phyloP scores from a whole-genome alignment of 2,329 filamentous ascomycete genomes.

The Penicillium olsonii region DNA sequence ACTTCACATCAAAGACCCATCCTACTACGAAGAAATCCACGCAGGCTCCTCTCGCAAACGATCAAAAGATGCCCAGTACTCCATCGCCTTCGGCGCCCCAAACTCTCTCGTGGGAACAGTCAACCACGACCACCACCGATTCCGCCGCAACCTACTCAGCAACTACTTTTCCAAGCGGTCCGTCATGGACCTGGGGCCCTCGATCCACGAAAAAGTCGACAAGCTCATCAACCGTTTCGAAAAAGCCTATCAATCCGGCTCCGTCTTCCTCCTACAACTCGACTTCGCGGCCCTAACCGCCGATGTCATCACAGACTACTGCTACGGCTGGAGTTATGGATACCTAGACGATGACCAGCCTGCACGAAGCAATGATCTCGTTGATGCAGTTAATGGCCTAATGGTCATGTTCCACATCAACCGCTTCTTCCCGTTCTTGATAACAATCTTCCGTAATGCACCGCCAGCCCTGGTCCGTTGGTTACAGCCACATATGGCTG shows the following conservation, averaged over 20 bases:
- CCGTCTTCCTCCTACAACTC: slow-evolving; percentile 25
- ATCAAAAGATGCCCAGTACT: slow-evolving; percentile 22
- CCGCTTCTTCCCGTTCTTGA: slow-evolving; percentile 32
- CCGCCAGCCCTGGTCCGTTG: slow-evolving; percentile 24
- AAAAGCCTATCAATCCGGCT: slow-evolving; percentile 12
- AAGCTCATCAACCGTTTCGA: slow-evolving; percentile 30
- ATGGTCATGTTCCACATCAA: slow-evolving; percentile 27
- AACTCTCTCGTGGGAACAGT: slow-evolving; percentile 34
- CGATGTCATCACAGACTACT: slow-evolving; percentile 43
- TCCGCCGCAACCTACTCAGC: slow-evolving; percentile 43
- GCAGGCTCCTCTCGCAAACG: slow-evolving; percentile 18
- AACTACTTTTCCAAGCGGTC: slow-evolving; percentile 49
- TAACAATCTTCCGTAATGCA: slow-evolving; percentile 25
- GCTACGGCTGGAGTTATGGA: slow-evolving; percentile 36
- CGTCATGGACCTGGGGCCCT: slow-evolving; percentile 38
- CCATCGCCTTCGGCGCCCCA: slow-evolving; percentile 20
- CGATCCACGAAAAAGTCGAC: slow-evolving; percentile 39
- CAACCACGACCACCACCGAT: slow-evolving; percentile 44
- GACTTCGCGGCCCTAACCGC: slow-evolving; percentile 34
- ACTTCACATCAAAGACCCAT: slow-evolving; percentile 39
- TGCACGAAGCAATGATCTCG: slow-evolving; percentile 26
- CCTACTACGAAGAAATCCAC: slow-evolving; percentile 39
- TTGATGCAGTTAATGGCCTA: slow-evolving; percentile 26
- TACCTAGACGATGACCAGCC: slow-evolving; percentile 32
- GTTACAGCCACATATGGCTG: slow-evolving; percentile 22